These are phyloP conservation scores for Ustilago shanxiensis DNA, from an alignment of 1,284 basidiomycete genomes.

Conservation along the genomic window DNA sequence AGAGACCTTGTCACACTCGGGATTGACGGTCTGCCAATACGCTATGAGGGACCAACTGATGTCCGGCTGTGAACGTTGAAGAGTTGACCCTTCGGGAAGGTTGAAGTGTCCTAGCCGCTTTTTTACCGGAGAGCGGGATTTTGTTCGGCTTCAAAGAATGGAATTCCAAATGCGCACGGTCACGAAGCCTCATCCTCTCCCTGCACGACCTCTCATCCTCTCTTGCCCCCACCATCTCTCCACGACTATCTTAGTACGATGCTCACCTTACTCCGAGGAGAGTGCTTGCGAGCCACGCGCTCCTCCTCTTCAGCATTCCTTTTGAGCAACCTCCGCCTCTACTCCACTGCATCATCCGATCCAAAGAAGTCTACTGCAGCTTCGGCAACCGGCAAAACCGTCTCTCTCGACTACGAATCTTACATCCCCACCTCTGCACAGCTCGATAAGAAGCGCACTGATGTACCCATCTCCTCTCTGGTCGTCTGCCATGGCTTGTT, in stretches of 20 bases:
- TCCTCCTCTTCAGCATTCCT: neutral
- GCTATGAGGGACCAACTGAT: neutral
- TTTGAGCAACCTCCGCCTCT: conserved; percentile 5
- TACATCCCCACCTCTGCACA: conserved; percentile 34
- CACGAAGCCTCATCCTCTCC: neutral
- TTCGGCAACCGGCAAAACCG: conserved; percentile 39
- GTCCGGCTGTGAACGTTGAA: neutral
- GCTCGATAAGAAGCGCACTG: conserved; percentile 11
- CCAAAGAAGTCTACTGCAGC: conserved; percentile 25
- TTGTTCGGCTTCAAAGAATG: conserved; percentile 38
- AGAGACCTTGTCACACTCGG: neutral
- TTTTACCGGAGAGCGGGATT: conserved; percentile 27
- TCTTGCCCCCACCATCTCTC: neutral
- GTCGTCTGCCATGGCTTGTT: conserved; percentile 74
- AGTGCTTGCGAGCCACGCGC: conserved; percentile 18
- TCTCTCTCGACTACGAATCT: conserved; percentile 46
- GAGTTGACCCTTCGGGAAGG: conserved; percentile 7
- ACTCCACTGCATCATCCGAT: conserved; percentile 39
- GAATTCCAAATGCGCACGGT: conserved; percentile 18
- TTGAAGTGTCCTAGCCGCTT: neutral
- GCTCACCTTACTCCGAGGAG: conserved; percentile 22
- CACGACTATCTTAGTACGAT: neutral
- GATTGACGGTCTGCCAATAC: neutral
- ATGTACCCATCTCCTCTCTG: conserved; percentile 56
- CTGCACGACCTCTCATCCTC: neutral